Evolutionary conservation across 192 early-diverging fungal genomes (phyloP), one percentile per base, ranked within the genome.

Genomic region (Linnemannia zychae): DNA sequence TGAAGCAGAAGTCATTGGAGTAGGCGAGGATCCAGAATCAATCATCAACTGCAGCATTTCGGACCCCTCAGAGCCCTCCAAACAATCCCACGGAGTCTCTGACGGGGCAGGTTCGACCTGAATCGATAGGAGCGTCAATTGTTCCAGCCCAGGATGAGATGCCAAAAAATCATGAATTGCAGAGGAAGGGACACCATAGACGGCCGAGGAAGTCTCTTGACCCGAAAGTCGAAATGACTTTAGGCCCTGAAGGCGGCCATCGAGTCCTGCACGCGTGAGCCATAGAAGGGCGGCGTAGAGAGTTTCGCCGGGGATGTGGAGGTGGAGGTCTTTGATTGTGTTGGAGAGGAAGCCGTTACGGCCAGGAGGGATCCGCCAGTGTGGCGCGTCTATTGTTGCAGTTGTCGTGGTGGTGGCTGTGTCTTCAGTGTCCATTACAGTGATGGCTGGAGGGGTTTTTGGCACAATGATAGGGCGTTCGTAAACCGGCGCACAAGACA

Each of bases 151-250:
- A 1, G 49, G 33, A 20, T 50, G 49, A 6, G 49, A 47, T 11
- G 71, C 71, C 49, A 47, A 73, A 13, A 73, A 73, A 36, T 73
- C 71, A n/a, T 52, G 71, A 5, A 73, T 73, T 13, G 48, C 47
- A 7, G 71, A 73, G 1, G 46, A 24, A 2, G 49, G 16, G 9
- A 40, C 67, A 17, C 36, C 67, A 68, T n/a, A 36, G 22, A 40
- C 38, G 0, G 67, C 33, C 36, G 4, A n/a, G 53, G 67, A 38
- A 18, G 67, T 38, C 16, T 73, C 71, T 20, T 73, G 71, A 0
- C 44, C 71, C 17, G 33, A 50, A 18, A 73, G 46, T 49, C 49
- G 31, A 49, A 73, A 73, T 1, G 16, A 36, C 1, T 49, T 46
- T 22, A 73, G 20, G 2, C 49, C 33, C 18, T 73, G 71, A 7